Percentiles rank a stretch among this genome's conserved stretches.
Conservation (phyloP, 768 basidiomycete genomes). For the Mycena rosella region DNA sequence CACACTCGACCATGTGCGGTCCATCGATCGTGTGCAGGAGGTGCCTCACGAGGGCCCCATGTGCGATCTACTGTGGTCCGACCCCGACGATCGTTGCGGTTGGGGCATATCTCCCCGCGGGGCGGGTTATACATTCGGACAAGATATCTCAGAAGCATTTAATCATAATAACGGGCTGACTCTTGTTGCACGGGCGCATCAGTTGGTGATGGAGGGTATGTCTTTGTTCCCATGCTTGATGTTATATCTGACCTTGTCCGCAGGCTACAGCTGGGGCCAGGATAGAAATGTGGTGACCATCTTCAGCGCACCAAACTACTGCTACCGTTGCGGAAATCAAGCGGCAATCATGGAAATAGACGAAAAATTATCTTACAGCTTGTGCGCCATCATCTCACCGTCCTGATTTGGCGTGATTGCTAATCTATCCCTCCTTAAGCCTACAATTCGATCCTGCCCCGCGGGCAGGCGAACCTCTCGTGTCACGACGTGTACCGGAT, state of each 20-base stretch:
- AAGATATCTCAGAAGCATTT: constrained; percentile 99
- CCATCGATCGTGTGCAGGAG: constrained; percentile 99
- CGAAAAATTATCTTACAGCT: constrained; percentile 95
- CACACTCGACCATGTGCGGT: constrained; percentile 98
- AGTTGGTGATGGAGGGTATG: constrained; percentile 96
- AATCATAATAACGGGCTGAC: constrained; percentile 99
- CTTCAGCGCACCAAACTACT: constrained; percentile 99
- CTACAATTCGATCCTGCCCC: constrained; percentile 99
- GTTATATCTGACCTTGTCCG: constrained; percentile 27
- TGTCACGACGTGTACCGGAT: constrained; percentile 94
- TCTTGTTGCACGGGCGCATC: constrained; percentile 93
- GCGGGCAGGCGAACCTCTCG: constrained; percentile 97
- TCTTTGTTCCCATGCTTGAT: constrained; percentile 28
- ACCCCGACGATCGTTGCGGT: constrained; percentile 98
- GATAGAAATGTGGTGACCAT: constrained; percentile 99
- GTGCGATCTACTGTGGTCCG: constrained; percentile 99
- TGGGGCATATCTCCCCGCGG: constrained; percentile 99
- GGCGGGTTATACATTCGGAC: constrained; percentile 98
- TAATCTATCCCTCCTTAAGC: constrained; percentile 58
- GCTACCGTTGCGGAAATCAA: constrained; percentile 99
- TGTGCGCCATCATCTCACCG: constrained; percentile 63
- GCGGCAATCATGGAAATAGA: constrained; percentile 99
- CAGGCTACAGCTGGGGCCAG: constrained; percentile 97
- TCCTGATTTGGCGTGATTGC: constrained; percentile 25
- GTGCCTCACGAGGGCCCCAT: constrained; percentile 99